phyloP scores from a whole-genome alignment of 768 basidiomycete species.

The Lentinus brumalis region DNA sequence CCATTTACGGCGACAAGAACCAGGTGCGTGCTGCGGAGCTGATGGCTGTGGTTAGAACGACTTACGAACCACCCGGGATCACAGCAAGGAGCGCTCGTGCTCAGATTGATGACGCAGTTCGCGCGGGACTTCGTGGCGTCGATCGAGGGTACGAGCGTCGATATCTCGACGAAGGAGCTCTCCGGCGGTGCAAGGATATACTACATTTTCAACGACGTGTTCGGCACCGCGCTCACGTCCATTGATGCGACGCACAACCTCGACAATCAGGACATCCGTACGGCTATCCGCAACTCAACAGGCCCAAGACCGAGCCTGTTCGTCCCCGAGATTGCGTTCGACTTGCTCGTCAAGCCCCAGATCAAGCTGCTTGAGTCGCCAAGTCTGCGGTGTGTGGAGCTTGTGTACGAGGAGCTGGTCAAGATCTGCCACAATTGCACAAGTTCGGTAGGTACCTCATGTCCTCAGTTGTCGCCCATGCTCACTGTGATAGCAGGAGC shows the following conservation, averaged over 20 bases:
- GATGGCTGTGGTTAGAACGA: neutral
- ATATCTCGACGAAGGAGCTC: conserved; percentile 97
- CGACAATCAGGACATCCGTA: conserved; percentile 93
- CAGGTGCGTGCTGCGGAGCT: conserved; percentile 41
- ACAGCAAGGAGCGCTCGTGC: conserved; percentile 84
- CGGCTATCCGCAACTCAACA: conserved; percentile 97
- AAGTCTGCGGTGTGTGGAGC: conserved; percentile 91
- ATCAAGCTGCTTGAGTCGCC: conserved; percentile 96
- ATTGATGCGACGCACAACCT: conserved; percentile 92
- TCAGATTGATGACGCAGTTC: conserved; percentile 98
- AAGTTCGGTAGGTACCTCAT: conserved; percentile 58
- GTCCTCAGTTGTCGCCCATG: neutral
- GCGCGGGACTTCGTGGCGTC: conserved; percentile 96
- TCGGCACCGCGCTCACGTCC: conserved; percentile 85
- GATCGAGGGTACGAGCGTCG: conserved; percentile 95
- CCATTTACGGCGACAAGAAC: conserved; percentile 89
- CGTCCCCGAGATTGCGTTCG: conserved; percentile 96
- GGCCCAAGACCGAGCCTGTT: conserved; percentile 96
- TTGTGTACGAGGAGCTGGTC: conserved; percentile 98
- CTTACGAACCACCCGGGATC: conserved; percentile 11
- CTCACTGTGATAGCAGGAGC: conserved; percentile 57
- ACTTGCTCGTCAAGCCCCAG: conserved; percentile 95
- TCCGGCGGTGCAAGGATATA: conserved; percentile 98
- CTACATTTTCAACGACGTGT: conserved; percentile 99
- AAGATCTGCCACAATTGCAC: conserved; percentile 99